phyloP scores from a whole-genome alignment of 2,329 filamentous ascomycete genomes.

The Ceratocystis alfenasii region DNA sequence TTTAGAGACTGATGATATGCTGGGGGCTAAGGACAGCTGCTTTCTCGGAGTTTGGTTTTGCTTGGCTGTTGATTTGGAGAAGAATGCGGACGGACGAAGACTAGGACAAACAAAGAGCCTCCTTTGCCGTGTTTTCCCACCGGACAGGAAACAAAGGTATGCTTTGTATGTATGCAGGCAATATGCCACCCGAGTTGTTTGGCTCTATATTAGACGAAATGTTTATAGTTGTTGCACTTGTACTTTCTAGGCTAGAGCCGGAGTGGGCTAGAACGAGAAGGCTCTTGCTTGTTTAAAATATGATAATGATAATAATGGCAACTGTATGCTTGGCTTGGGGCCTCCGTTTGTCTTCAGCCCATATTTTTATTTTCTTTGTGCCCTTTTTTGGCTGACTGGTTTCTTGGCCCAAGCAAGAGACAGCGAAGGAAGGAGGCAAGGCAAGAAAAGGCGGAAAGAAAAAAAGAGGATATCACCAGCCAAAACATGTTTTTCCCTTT shows the following conservation, averaged over 20 bases:
- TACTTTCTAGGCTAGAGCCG: background rate
- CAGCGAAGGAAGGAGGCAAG: background rate
- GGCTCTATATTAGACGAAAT: background rate
- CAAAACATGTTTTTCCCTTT: slow-evolving; percentile 8
- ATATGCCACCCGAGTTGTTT: background rate
- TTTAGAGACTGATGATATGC: background rate
- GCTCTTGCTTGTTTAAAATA: background rate
- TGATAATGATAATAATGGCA: background rate
- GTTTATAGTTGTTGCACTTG: slow-evolving; percentile 7
- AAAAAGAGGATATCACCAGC: background rate
- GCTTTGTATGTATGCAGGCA: no score
- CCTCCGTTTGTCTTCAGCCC: background rate
- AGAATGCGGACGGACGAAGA: background rate
- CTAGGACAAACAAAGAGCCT: background rate
- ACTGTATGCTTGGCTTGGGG: background rate
- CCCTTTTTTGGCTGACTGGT: background rate
- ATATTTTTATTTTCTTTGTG: background rate
- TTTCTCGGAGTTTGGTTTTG: background rate
- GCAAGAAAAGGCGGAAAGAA: background rate
- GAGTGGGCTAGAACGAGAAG: background rate
- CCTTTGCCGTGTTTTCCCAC: background rate
- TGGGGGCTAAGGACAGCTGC: background rate
- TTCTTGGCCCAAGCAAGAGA: background rate
- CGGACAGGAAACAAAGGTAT: no score
- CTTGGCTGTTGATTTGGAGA: background rate